A percentile compares a stretch with the other conserved stretches of the same genome.
Conservation (phyloP, 495 filamentous ascomycete genomes). For the Penicillium riverlandense region DNA sequence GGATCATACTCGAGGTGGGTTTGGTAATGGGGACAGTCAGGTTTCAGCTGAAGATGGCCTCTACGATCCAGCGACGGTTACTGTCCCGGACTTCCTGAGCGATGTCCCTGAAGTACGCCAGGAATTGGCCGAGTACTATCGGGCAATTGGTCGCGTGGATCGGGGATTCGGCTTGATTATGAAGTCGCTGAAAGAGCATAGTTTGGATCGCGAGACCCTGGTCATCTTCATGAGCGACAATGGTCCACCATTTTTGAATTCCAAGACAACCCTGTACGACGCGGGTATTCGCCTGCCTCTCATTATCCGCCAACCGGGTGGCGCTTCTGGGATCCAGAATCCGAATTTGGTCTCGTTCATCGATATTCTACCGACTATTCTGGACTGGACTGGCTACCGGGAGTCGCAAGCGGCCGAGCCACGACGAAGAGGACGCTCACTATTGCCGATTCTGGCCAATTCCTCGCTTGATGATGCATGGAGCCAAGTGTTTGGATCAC, state of each 20-base stretch:
- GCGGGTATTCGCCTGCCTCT: slow-evolving; percentile 31
- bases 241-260: slow-evolving; percentile 37
- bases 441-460: slow-evolving; percentile 25
- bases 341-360: slow-evolving; percentile 36
- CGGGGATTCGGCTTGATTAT: slow-evolving; percentile 28
- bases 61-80: slow-evolving; percentile 13
- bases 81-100: slow-evolving; percentile 23
- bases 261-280: slow-evolving; percentile 38
- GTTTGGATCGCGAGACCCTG: slow-evolving; percentile 22
- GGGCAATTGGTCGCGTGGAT: slow-evolving; percentile 28
- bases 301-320: slow-evolving; percentile 18
- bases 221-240: slow-evolving; percentile 38
- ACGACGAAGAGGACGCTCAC: slow-evolving; percentile 16
- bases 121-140: slow-evolving; percentile 34
- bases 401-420: neutral
- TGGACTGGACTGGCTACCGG: slow-evolving; percentile 23
- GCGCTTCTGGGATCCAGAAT: slow-evolving; percentile 10
- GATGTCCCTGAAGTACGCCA: slow-evolving; percentile 22
- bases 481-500: slow-evolving; percentile 31
- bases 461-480: slow-evolving; percentile 5
- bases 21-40: slow-evolving; percentile 24
- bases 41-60: neutral
- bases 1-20: slow-evolving; percentile 25
- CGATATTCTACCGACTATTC: slow-evolving; percentile 32
- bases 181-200: slow-evolving; percentile 18